Base-by-base conservation (phyloP, 331 rosid genomes). In the Malus hybrid region DNA sequence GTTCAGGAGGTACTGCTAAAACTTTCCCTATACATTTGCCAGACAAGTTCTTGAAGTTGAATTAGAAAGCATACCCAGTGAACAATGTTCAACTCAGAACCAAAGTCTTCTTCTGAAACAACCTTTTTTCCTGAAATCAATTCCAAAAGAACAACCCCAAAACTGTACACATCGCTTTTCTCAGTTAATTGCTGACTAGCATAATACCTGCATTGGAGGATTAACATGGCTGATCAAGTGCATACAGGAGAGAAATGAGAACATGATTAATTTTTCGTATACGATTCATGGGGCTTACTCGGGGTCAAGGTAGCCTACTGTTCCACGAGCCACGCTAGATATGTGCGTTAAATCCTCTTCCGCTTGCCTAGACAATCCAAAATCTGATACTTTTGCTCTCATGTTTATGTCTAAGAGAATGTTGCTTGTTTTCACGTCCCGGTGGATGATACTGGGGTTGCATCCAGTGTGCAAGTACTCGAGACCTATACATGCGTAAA, bases 331-430 rank as follows among this genome's bases (percentile, higher is more conserved):
- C 67, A 92, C 86, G 76, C 97, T 94, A 57, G 99, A 94, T 80
- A 94, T 76, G 46, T 94, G 97, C 2, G 99, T 94, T 67, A 94
- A 80, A 88, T 92, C 99, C 85, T 94, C 97, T 80, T 94, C 99
- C 9, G 97, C 82, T 44, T 89, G 87, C 84, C 99, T 90, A 13
- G 97, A 94, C 76, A 94, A 89, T 78, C 97, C 99, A 77, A 94
- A 94, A 29, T 94, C 97, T 10, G 97, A 94, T 12, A 94, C 99
- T 80, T 94, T 94, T 46, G 97, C 99, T 85, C 97, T 90, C 97
- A 94, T 90, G 65, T 94, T 92, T 84, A 87, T 92, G 86, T 94
- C 97, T 12, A 94, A 82, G 71, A 94, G 96, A 79, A 92, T 94
- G 74, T 94, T 94, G 91, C 96, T 94, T 29, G 97, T 94, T 82